phyloP scores from a whole-genome alignment of 495 filamentous ascomycete species.

The Xylaria grammica region DNA sequence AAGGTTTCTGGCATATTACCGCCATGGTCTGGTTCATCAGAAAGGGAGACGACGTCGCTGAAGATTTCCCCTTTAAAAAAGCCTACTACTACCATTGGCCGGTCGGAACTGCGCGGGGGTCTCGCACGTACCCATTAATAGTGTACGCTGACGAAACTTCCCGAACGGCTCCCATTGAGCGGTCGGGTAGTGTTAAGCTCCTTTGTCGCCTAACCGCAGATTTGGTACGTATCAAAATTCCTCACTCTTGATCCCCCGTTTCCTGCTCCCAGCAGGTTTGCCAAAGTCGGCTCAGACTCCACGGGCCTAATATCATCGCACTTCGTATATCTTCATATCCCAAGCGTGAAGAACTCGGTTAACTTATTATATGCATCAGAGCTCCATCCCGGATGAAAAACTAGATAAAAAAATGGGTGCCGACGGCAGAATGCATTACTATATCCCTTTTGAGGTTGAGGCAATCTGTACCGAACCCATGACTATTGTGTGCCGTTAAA shows the following conservation, averaged over 20 bases:
- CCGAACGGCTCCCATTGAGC: background rate
- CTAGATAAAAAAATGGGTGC: background rate
- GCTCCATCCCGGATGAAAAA: background rate
- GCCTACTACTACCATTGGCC: constrained; percentile 3
- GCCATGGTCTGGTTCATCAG: constrained; percentile 44
- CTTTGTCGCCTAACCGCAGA: background rate
- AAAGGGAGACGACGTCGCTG: constrained; percentile 32
- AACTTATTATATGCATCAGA: background rate
- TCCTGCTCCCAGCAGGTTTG: background rate
- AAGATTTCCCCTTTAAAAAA: constrained; percentile 18
- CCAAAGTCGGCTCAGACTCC: too few relatives aligned
- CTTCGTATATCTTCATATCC: background rate
- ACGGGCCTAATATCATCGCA: background rate
- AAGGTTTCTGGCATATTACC: constrained; percentile 10
- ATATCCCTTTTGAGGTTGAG: background rate
- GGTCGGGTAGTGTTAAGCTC: background rate
- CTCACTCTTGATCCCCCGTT: background rate
- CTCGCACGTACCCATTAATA: background rate
- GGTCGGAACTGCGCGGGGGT: background rate
- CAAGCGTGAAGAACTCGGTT: too few relatives aligned
- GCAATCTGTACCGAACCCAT: constrained; percentile 2
- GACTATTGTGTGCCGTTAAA: background rate
- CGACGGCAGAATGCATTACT: constrained; percentile 8
- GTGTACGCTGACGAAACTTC: constrained; percentile 11
- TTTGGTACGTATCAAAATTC: background rate